phyloP scores from a whole-genome alignment of 306 rosid genomes.

The Corylus americana region DNA sequence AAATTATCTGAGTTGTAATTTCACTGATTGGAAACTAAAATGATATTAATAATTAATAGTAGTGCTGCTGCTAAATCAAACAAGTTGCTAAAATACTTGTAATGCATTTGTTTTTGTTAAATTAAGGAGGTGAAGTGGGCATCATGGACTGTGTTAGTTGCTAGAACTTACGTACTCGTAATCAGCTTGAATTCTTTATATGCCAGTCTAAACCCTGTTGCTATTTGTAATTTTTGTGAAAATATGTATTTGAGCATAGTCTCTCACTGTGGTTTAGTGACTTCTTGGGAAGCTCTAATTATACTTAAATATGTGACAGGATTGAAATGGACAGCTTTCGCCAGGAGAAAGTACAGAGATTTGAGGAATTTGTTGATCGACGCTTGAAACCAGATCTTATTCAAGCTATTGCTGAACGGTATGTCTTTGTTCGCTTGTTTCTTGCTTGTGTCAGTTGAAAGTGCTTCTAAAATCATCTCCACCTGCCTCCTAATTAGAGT shows the following conservation, averaged over 20 bases:
- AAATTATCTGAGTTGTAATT: not conserved
- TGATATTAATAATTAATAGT: not conserved
- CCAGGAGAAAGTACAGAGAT: constrained; percentile 57
- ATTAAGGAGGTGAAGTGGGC: not conserved
- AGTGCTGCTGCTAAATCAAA: not conserved
- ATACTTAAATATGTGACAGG: constrained; percentile 26
- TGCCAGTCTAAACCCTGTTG: not conserved
- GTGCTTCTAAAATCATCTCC: not conserved
- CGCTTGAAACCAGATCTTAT: constrained; percentile 90
- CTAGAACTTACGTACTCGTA: not conserved
- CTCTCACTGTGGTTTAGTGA: not conserved
- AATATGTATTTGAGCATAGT: not conserved
- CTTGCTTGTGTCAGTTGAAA: not conserved
- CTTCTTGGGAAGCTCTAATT: not conserved
- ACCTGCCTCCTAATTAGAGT: not conserved
- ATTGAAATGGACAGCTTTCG: constrained; percentile 48
- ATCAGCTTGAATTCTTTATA: not conserved
- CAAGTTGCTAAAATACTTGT: not conserved
- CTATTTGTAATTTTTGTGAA: not conserved
- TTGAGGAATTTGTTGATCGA: constrained; percentile 78
- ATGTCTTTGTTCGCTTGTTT: not conserved
- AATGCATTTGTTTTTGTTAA: not conserved
- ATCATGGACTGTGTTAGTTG: not conserved
- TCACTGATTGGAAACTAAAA: not conserved
- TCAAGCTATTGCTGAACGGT: constrained; percentile 75